Evolutionary conservation across 2,329 filamentous ascomycete genomes (phyloP).

Genomic region (Colletotrichum neosansevieriae): DNA sequence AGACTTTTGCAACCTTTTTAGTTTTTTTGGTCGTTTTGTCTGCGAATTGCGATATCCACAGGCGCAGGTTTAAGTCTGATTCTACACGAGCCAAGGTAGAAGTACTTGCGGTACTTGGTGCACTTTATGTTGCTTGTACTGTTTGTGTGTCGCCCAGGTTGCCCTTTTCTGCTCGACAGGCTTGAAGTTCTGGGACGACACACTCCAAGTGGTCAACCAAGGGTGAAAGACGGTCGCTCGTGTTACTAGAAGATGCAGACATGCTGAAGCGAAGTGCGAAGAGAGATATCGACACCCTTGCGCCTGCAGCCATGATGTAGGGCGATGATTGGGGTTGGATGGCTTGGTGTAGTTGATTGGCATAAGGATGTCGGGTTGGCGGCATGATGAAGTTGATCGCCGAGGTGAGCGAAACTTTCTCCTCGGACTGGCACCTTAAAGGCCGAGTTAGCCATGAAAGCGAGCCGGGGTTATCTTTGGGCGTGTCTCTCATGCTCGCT

Average conservation of each 20-base stretch:
- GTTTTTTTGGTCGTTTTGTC: slow-evolving; percentile 30
- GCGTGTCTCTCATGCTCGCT: not conserved
- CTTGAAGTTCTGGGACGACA: slow-evolving; percentile 3
- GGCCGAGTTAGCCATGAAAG: not conserved
- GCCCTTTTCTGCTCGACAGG: slow-evolving; percentile 9
- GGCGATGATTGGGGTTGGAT: slow-evolving; percentile 18
- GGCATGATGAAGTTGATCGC: slow-evolving; percentile 6
- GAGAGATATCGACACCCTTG: slow-evolving; percentile 7
- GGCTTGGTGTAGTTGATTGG: slow-evolving; percentile 8
- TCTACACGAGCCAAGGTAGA: slow-evolving; percentile 20
- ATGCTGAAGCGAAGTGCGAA: slow-evolving; percentile 24
- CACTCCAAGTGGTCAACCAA: not conserved
- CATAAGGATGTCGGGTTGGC: slow-evolving; percentile 7
- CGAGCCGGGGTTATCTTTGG: not conserved
- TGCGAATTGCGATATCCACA: slow-evolving; percentile 33
- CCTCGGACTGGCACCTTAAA: slow-evolving; percentile 5
- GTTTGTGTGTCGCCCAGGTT: slow-evolving; percentile 1
- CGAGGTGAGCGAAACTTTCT: not conserved
- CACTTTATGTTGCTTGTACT: slow-evolving; percentile 13
- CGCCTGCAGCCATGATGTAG: slow-evolving; percentile 21
- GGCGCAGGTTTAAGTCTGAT: slow-evolving; percentile 6
- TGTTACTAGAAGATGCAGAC: slow-evolving; percentile 28
- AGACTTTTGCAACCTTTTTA: slow-evolving; percentile 23
- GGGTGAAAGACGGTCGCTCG: slow-evolving; percentile 11
- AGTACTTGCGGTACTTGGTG: slow-evolving; percentile 29